Conservation (phyloP, 2,329 filamentous ascomycete species). For the Annulohypoxylon truncatum region DNA sequence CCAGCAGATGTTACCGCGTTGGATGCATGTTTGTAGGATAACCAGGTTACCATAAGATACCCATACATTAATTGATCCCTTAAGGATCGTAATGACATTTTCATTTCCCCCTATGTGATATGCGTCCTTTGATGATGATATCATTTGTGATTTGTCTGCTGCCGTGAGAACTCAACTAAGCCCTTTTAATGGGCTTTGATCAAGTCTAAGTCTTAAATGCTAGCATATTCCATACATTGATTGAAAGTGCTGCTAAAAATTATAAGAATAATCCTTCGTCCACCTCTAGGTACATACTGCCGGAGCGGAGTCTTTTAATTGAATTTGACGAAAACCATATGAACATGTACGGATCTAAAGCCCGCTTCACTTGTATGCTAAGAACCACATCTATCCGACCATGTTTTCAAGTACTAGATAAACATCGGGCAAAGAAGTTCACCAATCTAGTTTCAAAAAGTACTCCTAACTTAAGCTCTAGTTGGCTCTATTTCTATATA, state of each 20-base stretch:
- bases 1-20: not conserved
- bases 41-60: not conserved
- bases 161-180: not conserved
- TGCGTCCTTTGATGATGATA: not conserved
- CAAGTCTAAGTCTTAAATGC: not conserved
- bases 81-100: not conserved
- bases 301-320: not conserved
- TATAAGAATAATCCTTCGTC: not conserved
- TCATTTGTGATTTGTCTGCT: not conserved
- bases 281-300: not conserved
- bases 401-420: not conserved
- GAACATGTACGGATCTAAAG: too few relatives aligned
- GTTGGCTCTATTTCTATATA: not conserved
- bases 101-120: not conserved
- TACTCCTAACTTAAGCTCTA: not conserved
- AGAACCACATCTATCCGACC: not conserved
- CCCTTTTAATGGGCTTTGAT: not conserved
- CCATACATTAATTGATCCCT: not conserved
- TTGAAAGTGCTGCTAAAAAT: too few relatives aligned
- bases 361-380: not conserved
- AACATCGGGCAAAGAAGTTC: not conserved
- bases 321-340: not conserved
- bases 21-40: constrained; percentile 2
- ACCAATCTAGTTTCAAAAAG: not conserved
- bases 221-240: too few relatives aligned